These are phyloP conservation scores for Suillus subluteus DNA, from an alignment of 768 basidiomycete species.

Conservation along the genomic window DNA sequence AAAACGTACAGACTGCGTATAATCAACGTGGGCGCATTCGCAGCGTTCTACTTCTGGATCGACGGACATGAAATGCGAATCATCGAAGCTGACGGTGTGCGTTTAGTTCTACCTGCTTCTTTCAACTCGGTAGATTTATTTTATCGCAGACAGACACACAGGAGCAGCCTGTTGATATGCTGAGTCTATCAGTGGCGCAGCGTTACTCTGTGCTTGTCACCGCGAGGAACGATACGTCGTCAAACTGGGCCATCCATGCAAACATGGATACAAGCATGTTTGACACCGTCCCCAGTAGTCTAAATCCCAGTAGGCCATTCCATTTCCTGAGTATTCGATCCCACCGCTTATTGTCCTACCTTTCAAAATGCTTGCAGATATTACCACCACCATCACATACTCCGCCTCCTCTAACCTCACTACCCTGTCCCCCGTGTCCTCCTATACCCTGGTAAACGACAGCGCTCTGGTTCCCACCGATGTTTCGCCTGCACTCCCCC, in stretches of 20 bases:
- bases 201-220: conserved; percentile 92
- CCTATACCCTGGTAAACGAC: conserved; percentile 69
- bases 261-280: conserved; percentile 94
- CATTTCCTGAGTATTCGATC: neutral
- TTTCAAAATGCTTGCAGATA: conserved; percentile 47
- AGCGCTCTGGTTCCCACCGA: conserved; percentile 66
- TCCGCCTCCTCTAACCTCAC: conserved; percentile 51
- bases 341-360: neutral
- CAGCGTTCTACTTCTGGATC: conserved; percentile 85
- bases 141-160: conserved; percentile 71
- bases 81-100: conserved; percentile 83
- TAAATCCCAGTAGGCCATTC: conserved; percentile 69
- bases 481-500: conserved; percentile 49
- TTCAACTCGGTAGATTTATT: neutral
- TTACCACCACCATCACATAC: conserved; percentile 87
- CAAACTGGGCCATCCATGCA: conserved; percentile 89
- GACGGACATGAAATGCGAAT: conserved; percentile 86
- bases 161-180: conserved; percentile 68
- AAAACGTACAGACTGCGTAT: conserved; percentile 90
- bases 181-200: conserved; percentile 85
- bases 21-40: conserved; percentile 79
- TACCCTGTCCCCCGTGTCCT: conserved; percentile 54
- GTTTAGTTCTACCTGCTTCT: conserved; percentile 26
- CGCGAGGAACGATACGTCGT: conserved; percentile 81
- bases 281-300: conserved; percentile 70